Evolutionary conservation across 2,329 filamentous ascomycete genomes (phyloP).

Genomic region (Exophiala mesophila): DNA sequence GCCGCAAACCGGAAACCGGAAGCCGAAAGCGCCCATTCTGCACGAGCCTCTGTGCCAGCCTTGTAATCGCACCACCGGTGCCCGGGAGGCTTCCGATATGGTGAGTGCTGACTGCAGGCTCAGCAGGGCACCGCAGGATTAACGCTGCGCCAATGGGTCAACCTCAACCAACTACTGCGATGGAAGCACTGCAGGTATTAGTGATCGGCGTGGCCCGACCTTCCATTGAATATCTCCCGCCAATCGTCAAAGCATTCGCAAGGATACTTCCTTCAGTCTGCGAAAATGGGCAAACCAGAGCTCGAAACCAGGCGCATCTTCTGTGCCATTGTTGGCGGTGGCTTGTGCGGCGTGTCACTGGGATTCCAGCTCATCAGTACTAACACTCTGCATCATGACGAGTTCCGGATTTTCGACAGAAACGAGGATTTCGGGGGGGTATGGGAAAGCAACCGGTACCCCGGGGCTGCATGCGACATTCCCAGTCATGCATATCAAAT

Average conservation of each 20-base stretch:
- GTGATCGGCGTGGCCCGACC: too few species aligned
- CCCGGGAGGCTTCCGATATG: neutral
- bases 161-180: neutral
- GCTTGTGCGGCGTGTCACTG: conserved; percentile 13
- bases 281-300: conserved; percentile 1
- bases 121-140: neutral
- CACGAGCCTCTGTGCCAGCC: neutral
- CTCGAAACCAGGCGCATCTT: conserved; percentile 2
- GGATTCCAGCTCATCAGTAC: conserved; percentile 8
- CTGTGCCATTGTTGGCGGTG: conserved; percentile 12
- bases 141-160: neutral
- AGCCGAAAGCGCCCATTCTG: neutral
- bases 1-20: neutral
- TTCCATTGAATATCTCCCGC: neutral
- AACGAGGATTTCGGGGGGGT: conserved; percentile 11
- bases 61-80: neutral
- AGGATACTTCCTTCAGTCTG: neutral
- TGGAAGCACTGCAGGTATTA: neutral
- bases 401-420: conserved; percentile 7
- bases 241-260: neutral
- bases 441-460: conserved; percentile 13
- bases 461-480: conserved; percentile 12
- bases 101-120: neutral
- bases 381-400: conserved; percentile 8
- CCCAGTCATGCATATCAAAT: conserved; percentile 5